A percentile compares a stretch with the other conserved stretches of the same genome.
Conservation (phyloP, 1,284 basidiomycete species). For the Ganoderma lingzhi region DNA sequence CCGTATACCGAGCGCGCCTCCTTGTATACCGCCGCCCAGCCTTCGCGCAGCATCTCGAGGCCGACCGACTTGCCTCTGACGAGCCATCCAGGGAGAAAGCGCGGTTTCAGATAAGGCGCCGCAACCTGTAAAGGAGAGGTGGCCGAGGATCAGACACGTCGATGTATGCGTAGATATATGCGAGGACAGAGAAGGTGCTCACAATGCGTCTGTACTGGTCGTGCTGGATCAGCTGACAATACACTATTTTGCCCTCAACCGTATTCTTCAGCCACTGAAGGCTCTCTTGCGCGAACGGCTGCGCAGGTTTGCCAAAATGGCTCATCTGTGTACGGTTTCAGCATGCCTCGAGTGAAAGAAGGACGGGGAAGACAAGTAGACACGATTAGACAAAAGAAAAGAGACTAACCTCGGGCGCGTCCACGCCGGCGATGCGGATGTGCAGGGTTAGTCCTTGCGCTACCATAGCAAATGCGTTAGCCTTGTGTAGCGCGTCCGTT, state of each 20-base stretch:
- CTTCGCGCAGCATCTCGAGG: conserved; percentile 80
- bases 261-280: conserved; percentile 73
- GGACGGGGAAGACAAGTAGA: not conserved
- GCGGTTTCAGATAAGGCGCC: conserved; percentile 57
- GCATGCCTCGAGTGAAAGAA: not conserved
- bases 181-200: conserved; percentile 27
- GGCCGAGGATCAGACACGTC: not conserved
- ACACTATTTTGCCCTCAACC: conserved; percentile 64
- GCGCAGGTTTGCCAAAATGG: conserved; percentile 83
- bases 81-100: conserved; percentile 57
- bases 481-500: not conserved
- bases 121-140: conserved; percentile 62
- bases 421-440: conserved; percentile 87
- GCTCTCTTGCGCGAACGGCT: conserved; percentile 77
- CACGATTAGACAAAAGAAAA: not conserved
- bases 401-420: conserved; percentile 84
- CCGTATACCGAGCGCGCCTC: conserved; percentile 85
- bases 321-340: conserved; percentile 36
- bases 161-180: not conserved
- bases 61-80: conserved; percentile 65
- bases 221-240: conserved; percentile 74
- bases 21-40: conserved; percentile 80
- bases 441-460: conserved; percentile 80
- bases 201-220: conserved; percentile 89
- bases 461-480: conserved; percentile 37